Base-by-base conservation (phyloP, 345 rosid genomes). In the Gossypium ekmanianum region DNA sequence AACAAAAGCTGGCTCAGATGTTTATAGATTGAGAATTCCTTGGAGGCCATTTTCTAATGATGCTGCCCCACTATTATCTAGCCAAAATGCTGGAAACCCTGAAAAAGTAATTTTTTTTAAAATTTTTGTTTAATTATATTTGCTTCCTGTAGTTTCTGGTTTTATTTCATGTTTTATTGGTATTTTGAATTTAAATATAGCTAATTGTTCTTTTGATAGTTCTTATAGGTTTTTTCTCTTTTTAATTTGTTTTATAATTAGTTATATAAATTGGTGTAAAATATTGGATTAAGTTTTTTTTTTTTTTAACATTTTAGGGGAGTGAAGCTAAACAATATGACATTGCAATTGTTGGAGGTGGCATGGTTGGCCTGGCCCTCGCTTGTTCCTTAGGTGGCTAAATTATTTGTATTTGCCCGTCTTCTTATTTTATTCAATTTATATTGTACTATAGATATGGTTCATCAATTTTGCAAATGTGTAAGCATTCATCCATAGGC, bases 341-440 rank as follows among this genome's bases (percentile, higher is more conserved):
- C 77, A 79, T 93, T 84, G 98, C 98, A 27, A 61, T 61, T 73
- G 94, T 92, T 56, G 98, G 99, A 24, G 97, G 97, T 69, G 98
- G 98, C 82, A 90, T 94, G 97, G 99, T 94, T 78, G 98, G 98
- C 79, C 87, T 94, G 84, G 93, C 98, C 80, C 80, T 94, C 61
- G 98, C 98, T 75, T 92, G 94, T 87, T 92, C 98, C 12, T 79
- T 94, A 50, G 98, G 98, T 92, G 76, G 58, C 83, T 69, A 27
- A 50, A 50, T 27, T 26, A 3, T 27, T 69, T 50, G 12, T 65
- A 68, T 43, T 63, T 63, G 45, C 48, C 44, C 14, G 57, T 3
- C 18, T 45, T 24, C 39, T 45, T 73, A 17, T 45, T 7, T 22
- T 13, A 8, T 59, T 24, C n/a, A 59, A 45, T 59, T 73, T 58